Evolutionary conservation across 331 rosid species (phyloP), one percentile per base, ranked within the genome.

Genomic region (Acacia concinna): DNA sequence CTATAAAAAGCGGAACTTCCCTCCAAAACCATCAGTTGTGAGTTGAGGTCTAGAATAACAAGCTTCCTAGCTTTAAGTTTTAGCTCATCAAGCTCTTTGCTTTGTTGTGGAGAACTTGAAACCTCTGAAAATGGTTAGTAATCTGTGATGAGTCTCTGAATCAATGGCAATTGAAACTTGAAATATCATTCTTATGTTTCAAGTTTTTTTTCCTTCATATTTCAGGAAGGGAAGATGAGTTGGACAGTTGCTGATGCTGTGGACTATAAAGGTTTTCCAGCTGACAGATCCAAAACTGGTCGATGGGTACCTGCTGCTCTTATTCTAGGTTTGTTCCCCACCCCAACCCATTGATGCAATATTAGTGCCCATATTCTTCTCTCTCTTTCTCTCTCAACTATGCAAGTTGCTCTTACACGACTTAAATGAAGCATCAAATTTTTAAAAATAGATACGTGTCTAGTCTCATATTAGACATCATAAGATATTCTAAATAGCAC

Each of bases 291-390:
- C 69, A 88, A 84, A 91, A 95, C 98, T 8, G 98, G 98, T 1
- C 94, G 98, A 77, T 92, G 98, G 98, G 84, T 81, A 10, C 83
- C 96, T 0, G 98, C 98, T 17, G 88, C 97, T 43, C 92, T 88
- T 41, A 86, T 92, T 79, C 88, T 88, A 82, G 97, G 98, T 95
- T 76, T 82, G 86, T 76, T 41, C 3, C 37, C 70, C 69, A 10
- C 4, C 12, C 13, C 73, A 23, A 21, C 51, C 27, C 17, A 11
- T 38, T 37, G 47, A n/a, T 21, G 51, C 44, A 8, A 63, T 47
- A 37, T 17, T 41, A 56, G 5, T 74, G 56, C 8, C 38, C 46
- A 47, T 67, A 17, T 81, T 2, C 9, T 68, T 23, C 59, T 44
- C 5, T 44, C 72, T 44, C 18, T 44, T 5, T 44, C 32, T 68